Evolutionary conservation across 176 grass and related monocot genomes (phyloP), one percentile per base, ranked within the genome.

Genomic region (Alopecurus myosuroides): DNA sequence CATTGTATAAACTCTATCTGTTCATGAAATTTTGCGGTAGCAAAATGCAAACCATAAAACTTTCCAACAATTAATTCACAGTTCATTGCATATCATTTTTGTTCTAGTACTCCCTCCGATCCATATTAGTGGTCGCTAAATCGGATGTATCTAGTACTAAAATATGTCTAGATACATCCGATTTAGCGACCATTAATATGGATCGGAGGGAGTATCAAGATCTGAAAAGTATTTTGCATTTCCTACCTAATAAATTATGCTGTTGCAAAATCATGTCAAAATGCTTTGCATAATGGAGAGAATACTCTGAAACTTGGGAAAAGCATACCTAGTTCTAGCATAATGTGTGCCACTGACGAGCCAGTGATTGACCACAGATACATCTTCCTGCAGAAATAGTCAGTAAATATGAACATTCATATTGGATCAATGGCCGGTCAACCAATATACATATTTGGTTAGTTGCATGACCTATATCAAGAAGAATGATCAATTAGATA

Each of bases 271-370:
- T 60, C 40, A 71, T 35, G 56, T 82, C 51, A 41, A 45, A 63
- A 71, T 17, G 2, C 72, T 34, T 4, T 4, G 6, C 33, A 6
- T 46, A 88, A 6, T 9, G 30, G 80, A 3, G 7, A 9, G 9
- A 4, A 33, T 45, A 45, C 4, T 35, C 50, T 18, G 22, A 18
- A 74, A 81, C 28, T 46, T 35, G 29, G 39, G n/a, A 69, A 76
- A 45, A 42, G 63, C 71, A 74, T 98, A 98, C 91, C 97, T 95
- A 58, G 97, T 94, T 87, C 77, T 90, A 65, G 93, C 81, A 88
- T 98, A 95, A 85, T 98, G 93, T 3, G 89, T 94, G 48, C 93
- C 91, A 12, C 89, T 95, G 49, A 98, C 75, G 76, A 98, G 91
- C 97, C 97, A 98, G 76, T 95, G 93, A 71, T 92, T 87, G 63